Conservation (phyloP, 805 yeast genomes). For the Starmerella potacharoeniae region DNA sequence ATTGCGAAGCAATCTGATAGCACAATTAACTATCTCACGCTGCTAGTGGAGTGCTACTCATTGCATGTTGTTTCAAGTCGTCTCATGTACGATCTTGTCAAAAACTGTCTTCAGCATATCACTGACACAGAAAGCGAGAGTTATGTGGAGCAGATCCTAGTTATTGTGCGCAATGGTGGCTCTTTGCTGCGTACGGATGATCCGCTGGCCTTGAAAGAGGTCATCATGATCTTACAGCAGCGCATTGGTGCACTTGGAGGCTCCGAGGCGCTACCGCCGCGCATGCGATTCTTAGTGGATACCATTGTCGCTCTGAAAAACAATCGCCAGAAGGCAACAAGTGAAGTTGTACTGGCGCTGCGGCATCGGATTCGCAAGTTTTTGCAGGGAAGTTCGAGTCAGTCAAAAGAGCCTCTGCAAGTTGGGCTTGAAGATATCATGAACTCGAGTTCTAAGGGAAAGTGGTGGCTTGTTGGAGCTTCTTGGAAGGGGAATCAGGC, state of each 20-base stretch:
- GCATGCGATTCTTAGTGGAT: conserved; percentile 75
- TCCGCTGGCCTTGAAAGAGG: conserved; percentile 72
- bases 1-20: background rate
- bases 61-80: conserved; percentile 65
- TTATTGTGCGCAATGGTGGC: conserved; percentile 66
- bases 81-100: conserved; percentile 67
- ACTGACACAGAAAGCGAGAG: conserved; percentile 36
- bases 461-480: conserved; percentile 99
- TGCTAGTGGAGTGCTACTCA: conserved; percentile 65
- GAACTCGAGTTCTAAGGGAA: conserved; percentile 67
- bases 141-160: conserved; percentile 66
- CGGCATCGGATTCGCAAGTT: conserved; percentile 51
- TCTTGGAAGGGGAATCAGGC: conserved; percentile 72
- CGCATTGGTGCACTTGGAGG: conserved; percentile 30
- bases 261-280: conserved; percentile 37
- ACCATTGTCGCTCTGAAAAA: conserved; percentile 76
- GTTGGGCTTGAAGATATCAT: conserved; percentile 76
- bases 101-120: conserved; percentile 38
- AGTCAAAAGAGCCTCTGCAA: conserved; percentile 55
- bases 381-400: conserved; percentile 27
- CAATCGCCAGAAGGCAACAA: conserved; percentile 57
- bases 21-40: conserved; percentile 47
- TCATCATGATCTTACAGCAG: conserved; percentile 48
- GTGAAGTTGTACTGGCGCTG: conserved; percentile 44
- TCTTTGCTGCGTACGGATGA: conserved; percentile 81